phyloP scores from a whole-genome alignment of 495 filamentous ascomycete genomes.

The Annulohypoxylon maeteangense region DNA sequence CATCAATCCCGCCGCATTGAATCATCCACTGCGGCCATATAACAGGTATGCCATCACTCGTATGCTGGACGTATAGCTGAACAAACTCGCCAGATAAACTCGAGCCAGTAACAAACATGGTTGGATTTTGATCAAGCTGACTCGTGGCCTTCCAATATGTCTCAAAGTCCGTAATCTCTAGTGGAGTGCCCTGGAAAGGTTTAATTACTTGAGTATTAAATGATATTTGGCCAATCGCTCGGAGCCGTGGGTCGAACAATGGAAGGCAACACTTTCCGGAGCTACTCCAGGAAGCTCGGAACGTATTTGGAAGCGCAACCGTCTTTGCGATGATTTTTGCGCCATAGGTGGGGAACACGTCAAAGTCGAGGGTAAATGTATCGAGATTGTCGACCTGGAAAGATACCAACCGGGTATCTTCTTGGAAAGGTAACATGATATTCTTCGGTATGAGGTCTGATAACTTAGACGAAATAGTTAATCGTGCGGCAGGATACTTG shows the following conservation, averaged over 20 bases:
- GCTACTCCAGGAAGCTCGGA: slow-evolving; percentile 76
- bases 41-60: slow-evolving; percentile 85
- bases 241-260: slow-evolving; percentile 89
- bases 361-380: slow-evolving; percentile 94
- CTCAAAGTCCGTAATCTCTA: slow-evolving; percentile 97
- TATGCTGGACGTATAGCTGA: slow-evolving; percentile 89
- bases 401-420: slow-evolving; percentile 89
- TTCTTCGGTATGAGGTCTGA: slow-evolving; percentile 97
- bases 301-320: slow-evolving; percentile 86
- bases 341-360: slow-evolving; percentile 96
- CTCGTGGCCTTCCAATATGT: slow-evolving; percentile 99
- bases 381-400: slow-evolving; percentile 96
- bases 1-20: slow-evolving; percentile 78
- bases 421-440: slow-evolving; percentile 92
- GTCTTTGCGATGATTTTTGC: slow-evolving; percentile 96
- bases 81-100: slow-evolving; percentile 94
- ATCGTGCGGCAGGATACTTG: slow-evolving; percentile 92
- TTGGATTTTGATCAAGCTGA: slow-evolving; percentile 83
- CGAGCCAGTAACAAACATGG: slow-evolving; percentile 90
- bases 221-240: slow-evolving; percentile 92
- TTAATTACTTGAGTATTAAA: slow-evolving; percentile 97
- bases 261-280: slow-evolving; percentile 85
- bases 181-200: slow-evolving; percentile 89
- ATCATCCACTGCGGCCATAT: slow-evolving; percentile 86
- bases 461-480: slow-evolving; percentile 95